Evolutionary conservation across 2,329 filamentous ascomycete species (phyloP).

Genomic region (Xylariaceae sp.): DNA sequence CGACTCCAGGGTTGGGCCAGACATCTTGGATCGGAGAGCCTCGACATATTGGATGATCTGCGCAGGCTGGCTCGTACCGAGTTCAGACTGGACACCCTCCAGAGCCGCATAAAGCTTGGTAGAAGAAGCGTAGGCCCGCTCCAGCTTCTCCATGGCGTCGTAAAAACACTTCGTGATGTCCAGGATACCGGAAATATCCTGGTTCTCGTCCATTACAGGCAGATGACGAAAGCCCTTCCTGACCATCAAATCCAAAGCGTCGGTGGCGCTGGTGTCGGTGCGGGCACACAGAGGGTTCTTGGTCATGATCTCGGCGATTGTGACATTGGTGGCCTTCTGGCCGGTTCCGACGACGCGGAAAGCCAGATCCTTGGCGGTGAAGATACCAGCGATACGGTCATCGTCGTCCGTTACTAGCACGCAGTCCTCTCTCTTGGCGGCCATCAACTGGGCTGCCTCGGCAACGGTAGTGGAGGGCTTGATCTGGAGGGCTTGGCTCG

Average conservation of each 20-base stretch:
- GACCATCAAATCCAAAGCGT: slow-evolving; percentile 97
- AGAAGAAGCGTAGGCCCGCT: slow-evolving; percentile 96
- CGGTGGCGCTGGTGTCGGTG: slow-evolving; percentile 96
- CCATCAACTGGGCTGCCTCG: slow-evolving; percentile 97
- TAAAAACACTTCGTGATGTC: slow-evolving; percentile 99
- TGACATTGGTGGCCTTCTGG: slow-evolving; percentile 83
- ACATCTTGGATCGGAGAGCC: slow-evolving; percentile 94
- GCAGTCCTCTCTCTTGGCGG: slow-evolving; percentile 96
- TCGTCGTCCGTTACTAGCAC: slow-evolving; percentile 97
- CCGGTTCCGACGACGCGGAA: slow-evolving; percentile 94
- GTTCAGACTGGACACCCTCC: slow-evolving; percentile 95
- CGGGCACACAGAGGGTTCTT: slow-evolving; percentile 97
- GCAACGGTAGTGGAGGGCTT: slow-evolving; percentile 92
- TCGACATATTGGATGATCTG: slow-evolving; percentile 99
- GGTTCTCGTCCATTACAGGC: slow-evolving; percentile 99
- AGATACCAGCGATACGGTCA: slow-evolving; percentile 96
- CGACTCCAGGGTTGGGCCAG: slow-evolving; percentile 90
- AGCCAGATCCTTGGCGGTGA: slow-evolving; percentile 96
- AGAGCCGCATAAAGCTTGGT: slow-evolving; percentile 95
- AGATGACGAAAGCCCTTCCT: slow-evolving; percentile 96
- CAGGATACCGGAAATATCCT: slow-evolving; percentile 95
- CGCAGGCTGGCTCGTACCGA: slow-evolving; percentile 92
- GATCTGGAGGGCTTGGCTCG: slow-evolving; percentile 94
- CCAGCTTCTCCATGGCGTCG: slow-evolving; percentile 99
- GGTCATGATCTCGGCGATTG: slow-evolving; percentile 98